Evolutionary conservation across 192 early-diverging fungal species (phyloP).

Genomic region (Podila minutissima): DNA sequence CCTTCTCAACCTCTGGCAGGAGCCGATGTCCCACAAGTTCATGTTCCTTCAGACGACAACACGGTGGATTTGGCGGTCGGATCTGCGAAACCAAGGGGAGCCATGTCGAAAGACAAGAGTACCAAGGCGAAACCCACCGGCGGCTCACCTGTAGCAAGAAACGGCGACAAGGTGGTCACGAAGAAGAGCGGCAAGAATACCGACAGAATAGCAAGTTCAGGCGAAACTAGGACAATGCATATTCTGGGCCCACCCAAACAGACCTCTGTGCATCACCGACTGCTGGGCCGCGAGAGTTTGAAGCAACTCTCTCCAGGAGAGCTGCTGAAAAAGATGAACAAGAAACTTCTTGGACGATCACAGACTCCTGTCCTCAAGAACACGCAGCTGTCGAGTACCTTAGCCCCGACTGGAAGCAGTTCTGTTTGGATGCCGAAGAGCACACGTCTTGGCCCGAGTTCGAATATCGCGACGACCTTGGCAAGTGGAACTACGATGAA

Average conservation of each 20-base stretch:
- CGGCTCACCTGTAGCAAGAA: too few species aligned
- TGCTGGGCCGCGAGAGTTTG: neutral
- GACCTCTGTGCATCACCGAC: neutral
- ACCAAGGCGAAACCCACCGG: too few species aligned
- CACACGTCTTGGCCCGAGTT: neutral
- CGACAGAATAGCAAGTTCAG: neutral
- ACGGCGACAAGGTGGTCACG: too few species aligned
- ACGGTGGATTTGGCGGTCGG: too few species aligned
- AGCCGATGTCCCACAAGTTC: too few species aligned
- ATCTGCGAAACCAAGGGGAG: too few species aligned
- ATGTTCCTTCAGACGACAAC: too few species aligned
- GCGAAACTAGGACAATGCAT: neutral
- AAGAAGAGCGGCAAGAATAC: too few species aligned
- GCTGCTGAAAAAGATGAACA: conserved; percentile 1
- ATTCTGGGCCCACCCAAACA: neutral
- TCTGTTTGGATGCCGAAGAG: neutral
- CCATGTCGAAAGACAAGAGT: too few species aligned
- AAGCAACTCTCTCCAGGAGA: neutral
- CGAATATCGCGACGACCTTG: too few species aligned
- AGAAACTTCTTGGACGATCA: neutral
- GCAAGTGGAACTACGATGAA: too few species aligned
- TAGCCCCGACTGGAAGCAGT: neutral
- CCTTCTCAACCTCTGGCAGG: too few species aligned
- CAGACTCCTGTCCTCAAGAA: neutral
- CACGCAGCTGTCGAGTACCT: neutral